Evolutionary conservation across 495 filamentous ascomycete genomes (phyloP), one percentile per base, ranked within the genome.

Genomic region (Aspergillus ostianus): DNA sequence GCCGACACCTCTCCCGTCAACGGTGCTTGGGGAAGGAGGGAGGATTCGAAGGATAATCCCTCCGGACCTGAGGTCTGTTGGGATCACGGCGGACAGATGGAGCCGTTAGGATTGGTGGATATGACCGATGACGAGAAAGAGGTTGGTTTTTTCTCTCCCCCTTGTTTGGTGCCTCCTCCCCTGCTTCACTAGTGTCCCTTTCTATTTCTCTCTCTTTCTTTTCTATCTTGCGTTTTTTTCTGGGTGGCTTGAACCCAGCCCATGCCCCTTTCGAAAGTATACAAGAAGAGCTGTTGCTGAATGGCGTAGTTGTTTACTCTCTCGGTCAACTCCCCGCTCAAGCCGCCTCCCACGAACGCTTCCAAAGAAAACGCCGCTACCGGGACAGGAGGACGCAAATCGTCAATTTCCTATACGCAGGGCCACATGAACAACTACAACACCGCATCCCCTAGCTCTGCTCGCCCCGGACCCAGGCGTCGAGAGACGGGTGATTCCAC

Each of bases 311-410:
- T 89, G 53, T 97, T 98, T 73, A 74, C 87, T 30, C 81, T 82
- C 47, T 93, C 93, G 51, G 90, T 98, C 64, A 98, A 98, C 70
- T 97, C 94, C 15, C 87, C 91, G 21, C 77, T 97, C 47, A 98
- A 97, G 73, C 89, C 90, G 15, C 91, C 90, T 7, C 84, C 84
- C 47, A 89, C 88, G 64, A 85, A 80, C 58, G 71, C 78, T 51
- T 84, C 81, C 62, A 93, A 96, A 67, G 91, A 95, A 49, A 83
- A 79, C 46, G 77, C 75, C 45, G 75, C 74, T n/a, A 78, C 82
- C 19, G 80, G 77, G 49, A 67, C 81, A 41, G 80, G 82, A 69
- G 83, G 84, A 54, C 89, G 93, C 54, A 95, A 93, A 73, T 76
- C 83, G 13, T 96, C 91, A 0, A 69, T 96, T 23, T 91, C 90